A percentile compares a stretch with the other conserved stretches of the same genome.
Evolutionary conservation across 2,329 filamentous ascomycete genomes (phyloP).

Genomic region (Phialemonium atrogriseum): DNA sequence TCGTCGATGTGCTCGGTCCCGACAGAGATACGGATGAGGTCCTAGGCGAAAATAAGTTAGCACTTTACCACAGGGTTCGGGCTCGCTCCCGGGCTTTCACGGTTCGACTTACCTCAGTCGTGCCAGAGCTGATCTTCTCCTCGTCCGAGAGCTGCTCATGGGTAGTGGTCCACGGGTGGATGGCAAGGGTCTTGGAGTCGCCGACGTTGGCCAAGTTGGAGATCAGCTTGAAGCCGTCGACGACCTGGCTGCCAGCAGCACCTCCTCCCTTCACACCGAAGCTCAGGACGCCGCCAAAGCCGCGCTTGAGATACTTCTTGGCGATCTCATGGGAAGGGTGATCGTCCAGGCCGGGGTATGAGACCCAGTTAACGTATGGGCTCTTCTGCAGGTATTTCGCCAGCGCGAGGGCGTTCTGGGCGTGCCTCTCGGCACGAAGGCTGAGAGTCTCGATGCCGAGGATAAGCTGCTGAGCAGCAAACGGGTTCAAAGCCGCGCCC

Average conservation of each 20-base stretch:
- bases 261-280: constrained; percentile 90
- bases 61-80: too few relatives aligned
- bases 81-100: too few relatives aligned
- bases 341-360: constrained; percentile 79
- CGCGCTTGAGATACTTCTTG: constrained; percentile 77
- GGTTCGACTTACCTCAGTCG: constrained; percentile 53
- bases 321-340: constrained; percentile 74
- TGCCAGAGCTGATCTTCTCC: constrained; percentile 73
- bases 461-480: constrained; percentile 85
- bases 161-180: constrained; percentile 92
- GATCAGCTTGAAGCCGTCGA: constrained; percentile 91
- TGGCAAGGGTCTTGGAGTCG: constrained; percentile 89
- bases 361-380: constrained; percentile 83
- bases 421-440: constrained; percentile 78
- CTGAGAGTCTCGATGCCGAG: constrained; percentile 86
- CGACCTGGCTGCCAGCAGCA: constrained; percentile 74
- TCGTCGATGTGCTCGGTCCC: constrained; percentile 96
- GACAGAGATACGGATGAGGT: constrained; percentile 90
- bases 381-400: constrained; percentile 79
- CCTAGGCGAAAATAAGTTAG: constrained; percentile 36
- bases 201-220: constrained; percentile 95
- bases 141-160: constrained; percentile 84
- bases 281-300: constrained; percentile 84
- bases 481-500: constrained; percentile 76
- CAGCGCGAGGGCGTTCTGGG: constrained; percentile 70